Base-by-base conservation (phyloP, 2,329 filamentous ascomycete species). In the Colletotrichum sp. region DNA sequence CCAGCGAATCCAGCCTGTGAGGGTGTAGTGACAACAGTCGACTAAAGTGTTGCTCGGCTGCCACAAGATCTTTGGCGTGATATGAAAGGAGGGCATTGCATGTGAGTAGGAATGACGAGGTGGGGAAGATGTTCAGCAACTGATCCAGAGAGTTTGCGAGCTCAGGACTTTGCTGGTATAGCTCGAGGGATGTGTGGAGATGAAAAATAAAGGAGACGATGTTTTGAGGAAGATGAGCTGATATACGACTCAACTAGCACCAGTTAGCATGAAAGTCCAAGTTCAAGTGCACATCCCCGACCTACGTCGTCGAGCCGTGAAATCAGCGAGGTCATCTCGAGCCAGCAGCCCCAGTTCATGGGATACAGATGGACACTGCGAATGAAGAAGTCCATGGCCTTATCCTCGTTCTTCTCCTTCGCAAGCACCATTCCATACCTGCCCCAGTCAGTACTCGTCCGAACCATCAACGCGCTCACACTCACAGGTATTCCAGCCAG, bases 311-410 rank as follows among this genome's bases (percentile, higher is more conserved):
- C 96, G 10, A 94, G 90, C 39, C 94, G 93, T 44, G 92, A 92
- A 75, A 98, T 91, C 30, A 99, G 88, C 52, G 93, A 93, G 6
- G 95, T 95, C 84, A 99, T 91, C 85, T 99, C 97, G 75, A 97
- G 90, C 97, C 97, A 99, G 77, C 96, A 96, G 9, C 96, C 95
- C 97, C 97, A 99, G 82, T 99, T 98, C 91, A 96, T 98, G 2
- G 96, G 95, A 81, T 96, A 98, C 55, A 95, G 87, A 83, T 98
- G 95, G 12, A 98, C 95, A 81, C 96, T 98, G 78, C 92, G 91
- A 68, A 98, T 89, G n/a, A 99, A 89, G 90, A 95, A 98, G 78
- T 94, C 92, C 84, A 96, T 93, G 3, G 97, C 97, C 76, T 94
- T 90, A 60, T 93, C 90, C 79, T 98, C 96, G 80, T 97, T 98